Percentiles rank a stretch among this genome's conserved stretches.
Conservation (phyloP, 805 yeast species). For the Zygosaccharomyces bailii region DNA sequence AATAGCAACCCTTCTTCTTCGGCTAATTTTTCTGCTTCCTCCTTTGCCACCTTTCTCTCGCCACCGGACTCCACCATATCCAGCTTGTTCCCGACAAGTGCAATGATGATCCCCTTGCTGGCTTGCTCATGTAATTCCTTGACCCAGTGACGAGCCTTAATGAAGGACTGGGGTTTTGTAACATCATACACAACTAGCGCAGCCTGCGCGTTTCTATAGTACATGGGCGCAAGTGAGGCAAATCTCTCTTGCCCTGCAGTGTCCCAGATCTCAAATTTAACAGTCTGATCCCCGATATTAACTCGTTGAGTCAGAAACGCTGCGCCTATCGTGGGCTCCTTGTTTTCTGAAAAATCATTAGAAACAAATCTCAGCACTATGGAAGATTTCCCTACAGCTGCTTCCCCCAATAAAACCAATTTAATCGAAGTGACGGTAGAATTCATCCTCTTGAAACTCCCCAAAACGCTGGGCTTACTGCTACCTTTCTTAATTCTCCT, state of each 20-base stretch:
- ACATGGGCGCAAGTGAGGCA: conserved; percentile 95
- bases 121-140: conserved; percentile 95
- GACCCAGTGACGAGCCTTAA: conserved; percentile 98
- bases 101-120: conserved; percentile 84
- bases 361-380: conserved; percentile 88
- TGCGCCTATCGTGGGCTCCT: conserved; percentile 98
- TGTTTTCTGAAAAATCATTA: conserved; percentile 94
- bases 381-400: conserved; percentile 96
- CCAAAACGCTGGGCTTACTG: neutral
- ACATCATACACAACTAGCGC: conserved; percentile 94
- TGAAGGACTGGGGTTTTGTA: conserved; percentile 90
- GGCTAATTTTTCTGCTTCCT: conserved; percentile 84
- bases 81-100: conserved; percentile 88
- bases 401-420: conserved; percentile 90
- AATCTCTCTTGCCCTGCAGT: conserved; percentile 98
- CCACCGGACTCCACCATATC: conserved; percentile 59
- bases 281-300: conserved; percentile 76
- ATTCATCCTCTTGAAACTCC: conserved; percentile 23
- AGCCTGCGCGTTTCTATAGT: conserved; percentile 95
- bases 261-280: conserved; percentile 93
- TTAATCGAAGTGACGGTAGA: conserved; percentile 52
- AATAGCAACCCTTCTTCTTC: conserved; percentile 87
- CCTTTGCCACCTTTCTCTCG: conserved; percentile 72
- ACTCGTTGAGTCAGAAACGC: conserved; percentile 95
- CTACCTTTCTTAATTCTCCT: neutral